Base-by-base conservation (phyloP, 305 asterid genomes). In the Solanum hybrid region DNA sequence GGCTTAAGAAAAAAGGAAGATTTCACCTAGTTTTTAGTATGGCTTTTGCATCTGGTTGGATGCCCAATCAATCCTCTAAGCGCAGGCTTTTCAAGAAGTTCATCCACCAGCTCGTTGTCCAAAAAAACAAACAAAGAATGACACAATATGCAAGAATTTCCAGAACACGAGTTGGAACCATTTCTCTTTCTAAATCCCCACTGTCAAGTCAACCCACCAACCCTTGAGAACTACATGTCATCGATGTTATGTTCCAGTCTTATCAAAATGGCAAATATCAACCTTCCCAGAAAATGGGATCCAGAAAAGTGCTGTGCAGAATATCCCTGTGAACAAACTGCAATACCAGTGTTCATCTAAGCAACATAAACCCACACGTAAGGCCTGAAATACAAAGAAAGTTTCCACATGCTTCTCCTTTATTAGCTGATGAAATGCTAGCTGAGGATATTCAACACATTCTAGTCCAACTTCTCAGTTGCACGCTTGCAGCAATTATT, bases 231-330 rank as follows among this genome's bases (percentile, higher is more conserved):
- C 92, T 96, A 35, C 31, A 36, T n/a, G n/a, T 22, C 64, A 12
- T 37, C 34, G 36, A 38, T 38, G 66, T 80, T 79, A 37, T 24
- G 64, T 37, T 79, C 64, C n/a, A 38, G 22, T 6, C 64, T 37
- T 10, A 22, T 40, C 86, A 79, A 79, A 37, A 37, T 4, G 34
- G 24, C 1, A 79, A 79, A 79, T n/a, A 79, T 78, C 60, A 79
- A 95, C 98, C 98, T 96, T 97, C 86, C 98, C 97, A 78, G 96
- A 98, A 93, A 97, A 97, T 72, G 99, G 99, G 85, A 97, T 94
- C 90, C 99, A 93, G 90, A 95, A 96, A 64, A 99, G 98, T 90
- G 95, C 98, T 7, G 98, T 97, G 90, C 98, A 97, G 91, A 94
- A 96, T 92, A 97, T 93, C 92, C 99, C 98, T 78, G 98, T 95